Base-by-base conservation (phyloP, 768 basidiomycete genomes). In the Boletus coccyginus region DNA sequence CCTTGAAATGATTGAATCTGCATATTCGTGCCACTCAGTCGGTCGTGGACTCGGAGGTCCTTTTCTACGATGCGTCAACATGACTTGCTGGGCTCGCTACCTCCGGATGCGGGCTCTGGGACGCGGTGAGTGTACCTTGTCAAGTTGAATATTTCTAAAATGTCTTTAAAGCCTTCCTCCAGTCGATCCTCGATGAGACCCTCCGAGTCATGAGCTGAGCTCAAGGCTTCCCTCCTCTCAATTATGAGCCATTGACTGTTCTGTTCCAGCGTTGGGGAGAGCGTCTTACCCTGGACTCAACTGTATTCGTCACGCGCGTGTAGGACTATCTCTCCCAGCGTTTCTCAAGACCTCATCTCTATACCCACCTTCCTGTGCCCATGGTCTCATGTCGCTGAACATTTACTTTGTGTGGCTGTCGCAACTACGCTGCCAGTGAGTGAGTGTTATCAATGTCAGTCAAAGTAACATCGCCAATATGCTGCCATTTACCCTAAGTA, bases 1-100 rank as follows among this genome's bases (percentile, higher is more conserved):
- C 27, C 5, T 36, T 48, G 9, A 27, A 17, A 16, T 27, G 27
- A 27, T 24, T 27, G 21, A 35, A 36, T 4, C 17, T 17, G n/a
- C 7, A 11, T 21, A 16, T 36, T 13, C 11, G 21, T 51, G 16
- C 17, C 13, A n/a, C 6, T 5, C 27, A 66, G 66, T 50, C 40
- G 19, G 40, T 46, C 27, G 47, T 46, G 29, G 68, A 64, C 44
- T n/a, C n/a, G n/a, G 62, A 72, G 16, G 43, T 79, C 5, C 41
- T 85, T 17, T 86, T 87, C 67, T 86, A 86, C 57, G 80, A 86
- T 58, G 80, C 61, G 0, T 82, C 48, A 11, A 46, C n/a, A n/a
- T 60, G 47, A 14, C 64, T 58, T 11, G 5, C 50, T 27, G 62
- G 62, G 40, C 29, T 45, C 60, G 2, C 35, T 43, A 7, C n/a